Percentiles rank a stretch among this genome's conserved stretches.
Conservation (phyloP, 768 basidiomycete species). For the Lactifluus hygrophoroides region DNA sequence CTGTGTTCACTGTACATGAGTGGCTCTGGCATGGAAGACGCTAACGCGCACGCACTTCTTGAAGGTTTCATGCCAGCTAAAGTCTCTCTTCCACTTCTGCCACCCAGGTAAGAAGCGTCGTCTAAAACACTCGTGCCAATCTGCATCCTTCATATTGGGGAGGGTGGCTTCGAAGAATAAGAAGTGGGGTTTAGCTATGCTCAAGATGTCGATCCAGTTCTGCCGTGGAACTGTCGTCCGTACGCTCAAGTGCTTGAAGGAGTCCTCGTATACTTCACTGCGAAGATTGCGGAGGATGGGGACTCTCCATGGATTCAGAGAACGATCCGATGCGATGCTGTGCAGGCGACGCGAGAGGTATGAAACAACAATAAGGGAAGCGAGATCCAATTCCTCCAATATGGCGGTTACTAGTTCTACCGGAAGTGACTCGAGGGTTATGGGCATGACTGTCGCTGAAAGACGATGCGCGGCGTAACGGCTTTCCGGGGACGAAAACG, state of each 20-base stretch:
- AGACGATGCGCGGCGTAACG: background rate
- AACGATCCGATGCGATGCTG: slow-evolving; percentile 49
- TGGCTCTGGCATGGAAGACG: background rate
- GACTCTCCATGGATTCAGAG: slow-evolving; percentile 67
- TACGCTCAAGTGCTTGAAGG: slow-evolving; percentile 52
- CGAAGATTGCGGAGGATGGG: slow-evolving; percentile 57
- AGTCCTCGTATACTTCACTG: slow-evolving; percentile 37
- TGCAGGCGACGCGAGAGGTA: slow-evolving; percentile 53
- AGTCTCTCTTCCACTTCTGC: slow-evolving; percentile 57
- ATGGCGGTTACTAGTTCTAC: slow-evolving; percentile 71
- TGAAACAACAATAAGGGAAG: slow-evolving; percentile 48
- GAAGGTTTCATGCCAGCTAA: slow-evolving; percentile 56
- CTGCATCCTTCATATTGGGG: slow-evolving; percentile 52
- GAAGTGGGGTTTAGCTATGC: slow-evolving; percentile 51
- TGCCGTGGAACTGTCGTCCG: slow-evolving; percentile 58
- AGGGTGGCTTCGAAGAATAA: slow-evolving; percentile 60
- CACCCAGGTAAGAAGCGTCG: slow-evolving; percentile 72
- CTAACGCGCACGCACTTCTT: slow-evolving; percentile 42
- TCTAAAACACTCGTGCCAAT: slow-evolving; percentile 72
- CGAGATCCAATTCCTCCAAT: slow-evolving; percentile 57
- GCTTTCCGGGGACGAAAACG: no score
- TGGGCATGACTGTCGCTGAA: slow-evolving; percentile 2
- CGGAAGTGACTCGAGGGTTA: slow-evolving; percentile 38
- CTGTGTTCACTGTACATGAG: slow-evolving; percentile 30
- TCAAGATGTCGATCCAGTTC: slow-evolving; percentile 73